Conservation (phyloP, 2,329 filamentous ascomycete genomes). For the Cladosporium sp. region DNA sequence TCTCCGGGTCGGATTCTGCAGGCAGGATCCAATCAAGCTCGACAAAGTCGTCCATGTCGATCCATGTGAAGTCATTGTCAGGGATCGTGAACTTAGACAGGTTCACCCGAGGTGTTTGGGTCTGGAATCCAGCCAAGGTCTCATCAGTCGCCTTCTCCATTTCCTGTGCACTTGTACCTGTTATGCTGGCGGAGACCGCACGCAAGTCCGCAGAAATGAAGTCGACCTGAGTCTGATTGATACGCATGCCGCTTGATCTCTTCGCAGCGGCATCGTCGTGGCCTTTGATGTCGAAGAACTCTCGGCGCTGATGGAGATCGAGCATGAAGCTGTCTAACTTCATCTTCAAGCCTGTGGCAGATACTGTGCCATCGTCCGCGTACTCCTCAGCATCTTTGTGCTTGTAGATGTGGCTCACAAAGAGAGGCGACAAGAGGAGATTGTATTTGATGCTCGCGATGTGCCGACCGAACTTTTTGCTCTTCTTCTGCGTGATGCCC, state of each 20-base stretch:
- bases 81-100: slow-evolving; percentile 92
- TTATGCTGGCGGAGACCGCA: slow-evolving; percentile 87
- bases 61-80: slow-evolving; percentile 93
- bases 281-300: slow-evolving; percentile 82
- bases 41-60: slow-evolving; percentile 99
- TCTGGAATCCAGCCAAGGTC: slow-evolving; percentile 57
- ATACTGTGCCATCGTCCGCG: slow-evolving; percentile 68
- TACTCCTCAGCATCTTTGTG: slow-evolving; percentile 94
- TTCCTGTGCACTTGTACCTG: slow-evolving; percentile 74
- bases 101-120: slow-evolving; percentile 54
- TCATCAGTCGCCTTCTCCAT: slow-evolving; percentile 67
- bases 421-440: slow-evolving; percentile 84
- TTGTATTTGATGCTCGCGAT: slow-evolving; percentile 99
- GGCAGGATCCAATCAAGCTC: slow-evolving; percentile 96
- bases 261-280: slow-evolving; percentile 66
- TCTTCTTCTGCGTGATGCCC: slow-evolving; percentile 91
- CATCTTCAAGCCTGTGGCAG: slow-evolving; percentile 94
- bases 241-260: slow-evolving; percentile 88
- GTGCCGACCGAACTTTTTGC: slow-evolving; percentile 97
- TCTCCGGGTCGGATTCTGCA: slow-evolving; percentile 84
- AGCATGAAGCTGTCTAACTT: slow-evolving; percentile 96
- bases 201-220: slow-evolving; percentile 88
- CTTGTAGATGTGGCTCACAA: slow-evolving; percentile 96
- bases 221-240: slow-evolving; percentile 91
- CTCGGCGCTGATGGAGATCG: slow-evolving; percentile 88